Evolutionary conservation across 2,329 filamentous ascomycete genomes (phyloP).

Genomic region (Mycogone perniciosa): DNA sequence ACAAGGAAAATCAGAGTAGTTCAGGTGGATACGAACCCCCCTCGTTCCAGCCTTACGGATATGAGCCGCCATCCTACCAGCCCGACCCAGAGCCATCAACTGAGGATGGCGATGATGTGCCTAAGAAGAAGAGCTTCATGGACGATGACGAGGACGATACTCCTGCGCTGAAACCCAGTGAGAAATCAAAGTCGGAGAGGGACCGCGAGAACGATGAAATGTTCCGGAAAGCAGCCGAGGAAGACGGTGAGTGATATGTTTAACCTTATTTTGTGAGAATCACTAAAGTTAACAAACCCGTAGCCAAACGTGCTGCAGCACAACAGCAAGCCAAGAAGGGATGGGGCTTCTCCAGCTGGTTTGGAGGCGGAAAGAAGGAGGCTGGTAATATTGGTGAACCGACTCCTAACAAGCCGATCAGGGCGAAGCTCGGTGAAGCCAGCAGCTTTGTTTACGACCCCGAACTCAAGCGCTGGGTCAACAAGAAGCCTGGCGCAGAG

Average conservation of each 20-base stretch:
- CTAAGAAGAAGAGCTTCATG: conserved; percentile 73
- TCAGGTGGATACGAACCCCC: conserved; percentile 53
- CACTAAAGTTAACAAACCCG: conserved; percentile 13
- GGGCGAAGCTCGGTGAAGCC: conserved; percentile 89
- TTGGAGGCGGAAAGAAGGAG: conserved; percentile 61
- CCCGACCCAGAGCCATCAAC: conserved; percentile 38
- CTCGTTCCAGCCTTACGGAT: conserved; percentile 53
- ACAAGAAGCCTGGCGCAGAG: conserved; percentile 78
- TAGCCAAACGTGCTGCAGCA: conserved; percentile 55
- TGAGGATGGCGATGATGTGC: conserved; percentile 41
- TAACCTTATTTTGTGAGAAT: neutral
- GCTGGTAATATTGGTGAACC: conserved; percentile 28
- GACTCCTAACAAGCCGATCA: conserved; percentile 62
- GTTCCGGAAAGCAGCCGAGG: conserved; percentile 76
- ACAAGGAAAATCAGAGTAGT: conserved; percentile 21
- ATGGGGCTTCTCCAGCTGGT: conserved; percentile 84
- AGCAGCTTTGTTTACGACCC: conserved; percentile 92
- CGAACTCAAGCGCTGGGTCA: conserved; percentile 96
- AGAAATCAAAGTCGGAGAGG: conserved; percentile 60
- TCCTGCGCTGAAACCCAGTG: conserved; percentile 40
- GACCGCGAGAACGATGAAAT: conserved; percentile 79
- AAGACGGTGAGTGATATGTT: conserved; percentile 48
- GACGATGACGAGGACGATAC: conserved; percentile 75
- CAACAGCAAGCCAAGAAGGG: conserved; percentile 51
- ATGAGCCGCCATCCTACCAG: conserved; percentile 53